A percentile compares a stretch with the other conserved stretches of the same genome.
Conservation (phyloP, 352 stramenopile species). For the Globisporangium rhizosaccharum region DNA sequence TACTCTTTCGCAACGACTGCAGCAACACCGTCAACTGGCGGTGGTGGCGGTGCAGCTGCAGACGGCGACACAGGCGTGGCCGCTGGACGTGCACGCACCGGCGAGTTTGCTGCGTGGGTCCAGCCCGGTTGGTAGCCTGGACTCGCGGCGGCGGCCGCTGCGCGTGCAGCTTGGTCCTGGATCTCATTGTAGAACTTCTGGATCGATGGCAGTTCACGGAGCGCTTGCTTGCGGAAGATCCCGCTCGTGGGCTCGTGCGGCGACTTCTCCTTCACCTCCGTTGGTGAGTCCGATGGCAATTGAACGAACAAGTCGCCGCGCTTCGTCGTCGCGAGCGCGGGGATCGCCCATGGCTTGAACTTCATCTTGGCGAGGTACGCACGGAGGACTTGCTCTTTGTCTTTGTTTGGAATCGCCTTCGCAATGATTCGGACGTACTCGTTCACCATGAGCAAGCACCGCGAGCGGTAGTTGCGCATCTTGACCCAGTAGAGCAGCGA, state of each 20-base stretch:
- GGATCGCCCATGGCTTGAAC: conserved; percentile 8
- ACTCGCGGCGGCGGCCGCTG: background rate
- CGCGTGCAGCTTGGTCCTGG: background rate
- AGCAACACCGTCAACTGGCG: conserved; percentile 2
- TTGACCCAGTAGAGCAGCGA: conserved; percentile 19
- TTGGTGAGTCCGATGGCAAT: conserved; percentile 16
- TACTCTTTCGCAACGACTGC: conserved; percentile 12
- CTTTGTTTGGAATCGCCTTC: conserved; percentile 10
- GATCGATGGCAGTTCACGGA: conserved; percentile 14
- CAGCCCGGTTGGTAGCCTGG: background rate
- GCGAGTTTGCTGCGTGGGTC: background rate
- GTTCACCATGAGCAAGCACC: conserved; percentile 13
- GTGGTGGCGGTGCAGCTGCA: too few species aligned
- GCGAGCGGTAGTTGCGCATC: conserved; percentile 12
- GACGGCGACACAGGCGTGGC: background rate
- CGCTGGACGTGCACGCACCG: background rate
- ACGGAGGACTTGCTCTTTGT: conserved; percentile 15
- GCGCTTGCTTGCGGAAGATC: conserved; percentile 16
- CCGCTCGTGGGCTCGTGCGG: conserved; percentile 14
- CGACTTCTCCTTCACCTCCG: conserved; percentile 5
- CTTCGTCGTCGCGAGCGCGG: conserved; percentile 12
- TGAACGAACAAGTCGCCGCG: conserved; percentile 17
- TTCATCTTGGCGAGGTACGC: conserved; percentile 12
- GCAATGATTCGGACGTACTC: conserved; percentile 20
- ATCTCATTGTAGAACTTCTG: conserved; percentile 17